Percentiles rank a stretch among this genome's conserved stretches.
Conservation (phyloP, 345 rosid genomes). For the Eucalyptus camaldulensis region DNA sequence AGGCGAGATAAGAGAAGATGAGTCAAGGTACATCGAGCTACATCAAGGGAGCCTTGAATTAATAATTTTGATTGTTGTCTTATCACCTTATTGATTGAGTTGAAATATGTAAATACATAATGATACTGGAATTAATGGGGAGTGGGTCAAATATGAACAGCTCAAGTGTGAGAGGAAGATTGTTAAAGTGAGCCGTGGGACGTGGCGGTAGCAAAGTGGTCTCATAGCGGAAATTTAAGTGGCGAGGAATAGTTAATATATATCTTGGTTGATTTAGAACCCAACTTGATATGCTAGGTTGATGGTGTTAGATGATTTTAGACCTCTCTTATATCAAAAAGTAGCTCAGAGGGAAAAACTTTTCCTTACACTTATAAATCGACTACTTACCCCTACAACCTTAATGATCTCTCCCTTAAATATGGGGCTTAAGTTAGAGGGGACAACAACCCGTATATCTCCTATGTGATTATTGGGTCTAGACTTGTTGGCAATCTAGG, state of each 20-base stretch:
- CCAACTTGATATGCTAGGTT: background rate
- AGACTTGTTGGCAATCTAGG: too few species aligned
- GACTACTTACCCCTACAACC: too few species aligned
- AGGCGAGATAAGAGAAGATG: background rate
- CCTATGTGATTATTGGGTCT: fast-evolving
- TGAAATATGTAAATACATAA: background rate
- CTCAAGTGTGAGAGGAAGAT: background rate
- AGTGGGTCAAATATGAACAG: background rate
- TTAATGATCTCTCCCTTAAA: too few species aligned
- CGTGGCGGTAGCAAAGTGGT: background rate
- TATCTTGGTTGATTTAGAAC: background rate
- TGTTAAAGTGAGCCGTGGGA: background rate
- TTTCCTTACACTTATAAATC: too few species aligned
- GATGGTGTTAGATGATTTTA: too few species aligned
- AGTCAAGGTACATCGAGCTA: background rate
- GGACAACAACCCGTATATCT: too few species aligned
- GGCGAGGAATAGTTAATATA: background rate
- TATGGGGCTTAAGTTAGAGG: fast-evolving
- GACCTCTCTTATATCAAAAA: too few species aligned
- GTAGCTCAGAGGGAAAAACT: too few species aligned
- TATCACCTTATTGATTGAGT: background rate
- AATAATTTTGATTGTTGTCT: background rate
- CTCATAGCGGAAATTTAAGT: fast-evolving
- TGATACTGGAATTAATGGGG: background rate
- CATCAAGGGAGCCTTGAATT: background rate